Evolutionary conservation across 805 yeast species (phyloP).

Genomic region (Starmera dryadoides): DNA sequence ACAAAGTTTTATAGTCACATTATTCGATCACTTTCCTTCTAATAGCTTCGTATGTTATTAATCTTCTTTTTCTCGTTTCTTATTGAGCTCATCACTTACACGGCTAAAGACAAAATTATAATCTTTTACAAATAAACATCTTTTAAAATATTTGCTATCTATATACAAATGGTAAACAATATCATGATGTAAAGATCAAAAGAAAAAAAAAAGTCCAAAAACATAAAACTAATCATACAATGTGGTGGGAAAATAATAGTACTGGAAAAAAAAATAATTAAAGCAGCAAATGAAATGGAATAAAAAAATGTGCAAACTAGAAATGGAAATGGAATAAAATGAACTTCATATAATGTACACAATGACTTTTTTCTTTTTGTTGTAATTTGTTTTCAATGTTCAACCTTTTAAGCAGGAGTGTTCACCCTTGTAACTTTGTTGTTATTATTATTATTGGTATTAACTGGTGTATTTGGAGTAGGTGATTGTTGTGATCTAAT

Average conservation of each 20-base stretch:
- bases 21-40: too few species aligned
- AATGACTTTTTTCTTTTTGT: too few species aligned
- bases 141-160: too few species aligned
- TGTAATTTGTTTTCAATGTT: not conserved
- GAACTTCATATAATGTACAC: not conserved
- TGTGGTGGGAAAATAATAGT: too few species aligned
- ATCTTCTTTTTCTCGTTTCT: too few species aligned
- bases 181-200: not conserved
- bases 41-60: too few species aligned
- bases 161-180: not conserved
- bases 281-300: not conserved
- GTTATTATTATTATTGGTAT: not conserved
- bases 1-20: too few species aligned
- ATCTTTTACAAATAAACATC: too few species aligned
- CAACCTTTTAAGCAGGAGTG: not conserved
- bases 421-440: not conserved
- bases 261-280: too few species aligned
- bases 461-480: not conserved
- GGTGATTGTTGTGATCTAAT: not conserved
- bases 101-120: too few species aligned
- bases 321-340: not conserved
- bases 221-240: not conserved
- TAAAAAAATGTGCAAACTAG: too few species aligned
- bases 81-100: too few species aligned
- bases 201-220: not conserved